Evolutionary conservation across 495 filamentous ascomycete species (phyloP).

Genomic region (Neurospora hispaniola): DNA sequence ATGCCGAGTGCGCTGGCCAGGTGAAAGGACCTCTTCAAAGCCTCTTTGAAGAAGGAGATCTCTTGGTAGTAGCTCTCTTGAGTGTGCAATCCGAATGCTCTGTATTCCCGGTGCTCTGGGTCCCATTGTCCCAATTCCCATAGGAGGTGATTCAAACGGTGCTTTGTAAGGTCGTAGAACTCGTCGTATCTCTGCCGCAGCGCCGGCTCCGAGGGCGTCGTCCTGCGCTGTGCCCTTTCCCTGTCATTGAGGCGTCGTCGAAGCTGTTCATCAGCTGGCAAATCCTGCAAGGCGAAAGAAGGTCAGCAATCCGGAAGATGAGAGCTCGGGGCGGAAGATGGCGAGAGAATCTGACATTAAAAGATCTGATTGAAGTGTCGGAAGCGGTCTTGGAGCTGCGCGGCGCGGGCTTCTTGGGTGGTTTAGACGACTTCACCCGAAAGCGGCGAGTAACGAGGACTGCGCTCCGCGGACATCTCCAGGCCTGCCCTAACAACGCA

Average conservation of each 20-base stretch:
- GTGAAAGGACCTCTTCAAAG: conserved; percentile 24
- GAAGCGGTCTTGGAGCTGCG: background rate
- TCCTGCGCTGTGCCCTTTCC: background rate
- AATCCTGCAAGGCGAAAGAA: background rate
- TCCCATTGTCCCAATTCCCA: conserved; percentile 7
- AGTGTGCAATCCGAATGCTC: conserved; percentile 21
- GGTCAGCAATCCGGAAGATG: background rate
- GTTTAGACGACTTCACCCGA: conserved; percentile 1
- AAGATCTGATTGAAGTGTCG: background rate
- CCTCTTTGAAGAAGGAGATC: conserved; percentile 23
- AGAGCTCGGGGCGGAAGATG: background rate
- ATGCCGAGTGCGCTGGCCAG: conserved; percentile 21
- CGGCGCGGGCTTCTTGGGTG: background rate
- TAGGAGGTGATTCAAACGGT: conserved; percentile 9
- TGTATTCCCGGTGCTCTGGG: conserved; percentile 15
- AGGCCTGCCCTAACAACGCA: conserved; percentile 12
- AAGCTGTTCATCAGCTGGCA: background rate
- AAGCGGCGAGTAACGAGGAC: conserved; percentile 5
- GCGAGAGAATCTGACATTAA: background rate
- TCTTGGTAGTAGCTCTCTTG: conserved; percentile 23
- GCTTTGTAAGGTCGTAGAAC: conserved; percentile 18
- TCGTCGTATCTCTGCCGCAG: conserved; percentile 16
- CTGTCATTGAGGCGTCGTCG: background rate
- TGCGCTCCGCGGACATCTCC: conserved; percentile 10
- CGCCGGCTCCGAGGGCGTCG: background rate